phyloP scores from a whole-genome alignment of 768 basidiomycete species.

The Rhodotorula kratochvilovae region DNA sequence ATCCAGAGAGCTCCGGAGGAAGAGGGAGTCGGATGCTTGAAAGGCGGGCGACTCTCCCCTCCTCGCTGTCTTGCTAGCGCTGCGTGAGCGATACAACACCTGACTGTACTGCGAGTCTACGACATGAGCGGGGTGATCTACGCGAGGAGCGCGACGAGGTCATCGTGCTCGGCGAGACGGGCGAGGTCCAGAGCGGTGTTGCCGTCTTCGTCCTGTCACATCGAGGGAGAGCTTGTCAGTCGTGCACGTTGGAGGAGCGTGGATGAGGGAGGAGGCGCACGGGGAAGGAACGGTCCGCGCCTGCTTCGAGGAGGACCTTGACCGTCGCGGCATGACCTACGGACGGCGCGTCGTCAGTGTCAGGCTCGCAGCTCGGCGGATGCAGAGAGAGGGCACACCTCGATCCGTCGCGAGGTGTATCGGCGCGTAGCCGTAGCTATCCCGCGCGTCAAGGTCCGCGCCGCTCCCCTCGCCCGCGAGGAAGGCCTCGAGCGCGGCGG shows the following conservation, averaged over 20 bases:
- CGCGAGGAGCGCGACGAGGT: constrained; percentile 25
- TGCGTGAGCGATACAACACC: too few relatives aligned
- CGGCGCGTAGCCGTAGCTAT: constrained; percentile 28
- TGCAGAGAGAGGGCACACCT: constrained; percentile 18
- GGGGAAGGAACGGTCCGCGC: constrained; percentile 3
- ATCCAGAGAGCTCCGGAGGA: too few relatives aligned
- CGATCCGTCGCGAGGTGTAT: constrained; percentile 32
- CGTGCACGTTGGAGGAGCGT: too few relatives aligned
- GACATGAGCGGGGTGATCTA: neutral
- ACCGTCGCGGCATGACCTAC: constrained; percentile 13
- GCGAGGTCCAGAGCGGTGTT: constrained; percentile 32
- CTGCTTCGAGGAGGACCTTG: constrained; percentile 5
- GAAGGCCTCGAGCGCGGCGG: constrained; percentile 1
- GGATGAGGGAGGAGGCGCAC: neutral
- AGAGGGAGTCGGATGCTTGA: too few relatives aligned
- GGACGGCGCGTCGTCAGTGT: too few relatives aligned
- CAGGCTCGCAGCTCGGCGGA: too few relatives aligned
- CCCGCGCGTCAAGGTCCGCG: constrained; percentile 20
- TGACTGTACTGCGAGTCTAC: too few relatives aligned
- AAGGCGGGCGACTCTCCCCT: too few relatives aligned
- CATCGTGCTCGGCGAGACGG: constrained; percentile 26
- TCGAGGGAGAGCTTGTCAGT: accelerated
- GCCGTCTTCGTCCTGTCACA: constrained; percentile 34
- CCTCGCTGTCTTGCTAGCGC: too few relatives aligned
- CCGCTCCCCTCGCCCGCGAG: constrained; percentile 9